These are phyloP conservation scores for Isabelozyma pseudorhagii DNA, from an alignment of 805 yeast species.

Conservation along the genomic window DNA sequence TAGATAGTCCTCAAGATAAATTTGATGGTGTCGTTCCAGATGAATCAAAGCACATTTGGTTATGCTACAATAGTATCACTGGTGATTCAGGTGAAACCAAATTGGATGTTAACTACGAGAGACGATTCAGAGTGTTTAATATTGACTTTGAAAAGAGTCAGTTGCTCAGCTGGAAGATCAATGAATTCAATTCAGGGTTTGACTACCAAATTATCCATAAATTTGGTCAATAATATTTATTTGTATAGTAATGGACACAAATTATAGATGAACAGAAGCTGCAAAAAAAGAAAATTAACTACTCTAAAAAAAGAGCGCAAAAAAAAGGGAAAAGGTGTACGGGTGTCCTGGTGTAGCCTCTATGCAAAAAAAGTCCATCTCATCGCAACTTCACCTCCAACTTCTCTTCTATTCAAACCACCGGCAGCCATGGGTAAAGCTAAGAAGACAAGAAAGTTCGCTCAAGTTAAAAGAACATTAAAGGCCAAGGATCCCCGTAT, in stretches of 20 bases:
- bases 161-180: constrained; percentile 38
- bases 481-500: constrained; percentile 68
- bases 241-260: neutral
- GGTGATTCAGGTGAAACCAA: constrained; percentile 34
- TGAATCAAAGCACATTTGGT: constrained; percentile 22
- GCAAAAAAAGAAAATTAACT: too few relatives aligned
- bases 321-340: neutral
- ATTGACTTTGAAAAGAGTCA: constrained; percentile 20
- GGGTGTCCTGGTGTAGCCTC: neutral
- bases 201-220: constrained; percentile 24
- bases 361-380: neutral
- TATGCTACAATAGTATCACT: constrained; percentile 37
- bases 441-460: constrained; percentile 94
- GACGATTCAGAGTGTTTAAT: constrained; percentile 34
- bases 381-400: neutral
- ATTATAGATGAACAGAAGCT: too few relatives aligned
- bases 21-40: constrained; percentile 4
- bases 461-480: constrained; percentile 81
- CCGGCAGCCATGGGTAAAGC: constrained; percentile 79
- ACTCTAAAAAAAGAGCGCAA: too few relatives aligned
- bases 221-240: neutral
- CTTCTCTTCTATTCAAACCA: neutral
- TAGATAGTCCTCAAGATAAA: constrained; percentile 15
- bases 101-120: constrained; percentile 19
- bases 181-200: constrained; percentile 19